Evolutionary conservation across 106 monocot genomes (phyloP).

Genomic region (Allium cepa): DNA sequence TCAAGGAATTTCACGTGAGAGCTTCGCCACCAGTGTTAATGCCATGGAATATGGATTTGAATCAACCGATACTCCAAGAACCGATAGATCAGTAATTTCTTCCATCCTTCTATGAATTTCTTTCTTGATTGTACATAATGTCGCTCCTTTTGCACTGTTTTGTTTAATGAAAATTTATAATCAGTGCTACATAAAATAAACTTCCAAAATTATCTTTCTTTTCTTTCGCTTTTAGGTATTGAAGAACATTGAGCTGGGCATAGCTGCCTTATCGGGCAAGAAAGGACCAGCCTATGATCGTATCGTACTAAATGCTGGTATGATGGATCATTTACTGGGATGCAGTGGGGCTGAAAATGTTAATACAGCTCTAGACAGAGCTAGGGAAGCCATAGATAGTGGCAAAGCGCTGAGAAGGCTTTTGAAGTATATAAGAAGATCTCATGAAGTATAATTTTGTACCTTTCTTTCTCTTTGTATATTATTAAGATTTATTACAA

Average conservation of each 20-base stretch:
- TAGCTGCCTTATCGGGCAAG: conserved; percentile 75
- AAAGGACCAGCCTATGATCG: conserved; percentile 93
- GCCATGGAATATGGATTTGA: conserved; percentile 75
- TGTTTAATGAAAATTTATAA: no score
- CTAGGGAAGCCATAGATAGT: conserved; percentile 87
- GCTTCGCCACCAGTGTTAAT: conserved; percentile 61
- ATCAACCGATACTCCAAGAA: conserved; percentile 88
- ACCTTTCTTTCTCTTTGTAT: background rate
- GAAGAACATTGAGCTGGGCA: conserved; percentile 77
- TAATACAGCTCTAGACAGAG: conserved; percentile 52
- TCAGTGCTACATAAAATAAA: no score
- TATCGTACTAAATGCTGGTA: conserved; percentile 92
- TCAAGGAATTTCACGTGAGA: conserved; percentile 69
- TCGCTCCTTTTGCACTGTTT: background rate
- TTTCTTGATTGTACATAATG: background rate
- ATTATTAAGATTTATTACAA: no score
- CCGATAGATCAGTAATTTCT: conserved; percentile 84
- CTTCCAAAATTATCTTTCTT: background rate
- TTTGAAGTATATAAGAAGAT: conserved; percentile 68
- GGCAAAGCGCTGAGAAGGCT: conserved; percentile 74
- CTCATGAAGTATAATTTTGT: conserved; percentile 48
- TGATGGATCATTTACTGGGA: conserved; percentile 79
- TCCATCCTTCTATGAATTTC: background rate
- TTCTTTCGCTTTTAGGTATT: conserved; percentile 25
- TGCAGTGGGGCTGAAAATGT: conserved; percentile 72